Conservation (phyloP, 2,329 filamentous ascomycete species). For the Whalleya microplaca region DNA sequence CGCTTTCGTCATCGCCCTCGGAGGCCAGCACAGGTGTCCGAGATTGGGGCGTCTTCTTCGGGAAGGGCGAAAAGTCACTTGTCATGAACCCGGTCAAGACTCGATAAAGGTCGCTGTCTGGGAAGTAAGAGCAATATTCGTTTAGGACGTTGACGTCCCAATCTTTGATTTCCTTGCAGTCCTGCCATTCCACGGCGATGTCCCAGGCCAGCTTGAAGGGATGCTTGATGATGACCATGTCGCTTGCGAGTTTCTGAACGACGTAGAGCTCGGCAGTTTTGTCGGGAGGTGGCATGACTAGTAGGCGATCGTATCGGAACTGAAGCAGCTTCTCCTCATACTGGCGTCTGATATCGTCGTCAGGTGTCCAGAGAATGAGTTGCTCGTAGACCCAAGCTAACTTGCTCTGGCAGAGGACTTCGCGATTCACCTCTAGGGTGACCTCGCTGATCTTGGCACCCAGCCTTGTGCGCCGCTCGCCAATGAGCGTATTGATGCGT, state of each 20-base stretch:
- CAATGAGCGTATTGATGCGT: conserved; percentile 86
- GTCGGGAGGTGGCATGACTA: conserved; percentile 65
- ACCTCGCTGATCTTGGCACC: conserved; percentile 85
- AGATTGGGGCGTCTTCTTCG: conserved; percentile 40
- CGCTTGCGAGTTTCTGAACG: conserved; percentile 77
- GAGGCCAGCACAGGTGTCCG: conserved; percentile 25
- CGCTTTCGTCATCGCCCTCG: conserved; percentile 51
- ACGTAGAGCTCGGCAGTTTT: conserved; percentile 74
- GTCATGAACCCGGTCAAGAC: conserved; percentile 81
- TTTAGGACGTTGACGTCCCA: conserved; percentile 79
- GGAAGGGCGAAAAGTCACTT: conserved; percentile 84
- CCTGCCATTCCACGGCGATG: conserved; percentile 86
- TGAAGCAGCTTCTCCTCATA: conserved; percentile 91
- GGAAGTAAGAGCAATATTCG: conserved; percentile 83
- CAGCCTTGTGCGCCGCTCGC: conserved; percentile 82
- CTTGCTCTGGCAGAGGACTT: conserved; percentile 75
- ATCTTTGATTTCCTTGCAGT: conserved; percentile 72
- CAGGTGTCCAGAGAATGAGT: conserved; percentile 86
- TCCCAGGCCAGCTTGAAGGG: conserved; percentile 90
- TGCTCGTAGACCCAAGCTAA: conserved; percentile 81
- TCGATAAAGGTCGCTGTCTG: conserved; percentile 79
- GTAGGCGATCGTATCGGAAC: conserved; percentile 77
- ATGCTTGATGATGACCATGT: conserved; percentile 96
- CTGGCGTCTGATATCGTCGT: conserved; percentile 80
- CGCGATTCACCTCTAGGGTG: conserved; percentile 82